phyloP scores from a whole-genome alignment of 768 basidiomycete species.

The Clathrus columnatus region DNA sequence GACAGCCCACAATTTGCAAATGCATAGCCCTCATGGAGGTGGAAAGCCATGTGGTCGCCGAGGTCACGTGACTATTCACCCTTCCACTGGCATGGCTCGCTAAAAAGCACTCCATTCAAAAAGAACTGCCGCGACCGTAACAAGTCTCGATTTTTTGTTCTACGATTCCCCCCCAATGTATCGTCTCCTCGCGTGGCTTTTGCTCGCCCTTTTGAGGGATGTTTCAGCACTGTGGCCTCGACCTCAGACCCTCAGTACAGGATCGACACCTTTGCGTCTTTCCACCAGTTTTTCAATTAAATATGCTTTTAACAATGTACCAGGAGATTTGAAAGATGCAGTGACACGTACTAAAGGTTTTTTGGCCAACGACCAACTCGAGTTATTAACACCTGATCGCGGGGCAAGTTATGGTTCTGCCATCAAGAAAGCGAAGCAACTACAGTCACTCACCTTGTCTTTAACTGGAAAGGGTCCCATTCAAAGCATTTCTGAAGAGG shows the following conservation, averaged over 20 bases:
- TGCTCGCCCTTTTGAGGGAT: background rate
- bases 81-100: too few relatives aligned
- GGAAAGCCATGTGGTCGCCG: too few relatives aligned
- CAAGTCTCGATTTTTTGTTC: too few relatives aligned
- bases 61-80: too few relatives aligned
- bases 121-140: too few relatives aligned
- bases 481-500: slow-evolving; percentile 43
- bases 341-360: slow-evolving; percentile 36
- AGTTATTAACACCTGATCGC: slow-evolving; percentile 50
- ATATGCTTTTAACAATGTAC: slow-evolving; percentile 34
- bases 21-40: too few relatives aligned
- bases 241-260: slow-evolving; percentile 26
- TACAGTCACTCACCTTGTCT: slow-evolving; percentile 37
- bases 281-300: slow-evolving; percentile 43
- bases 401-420: slow-evolving; percentile 37
- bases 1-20: too few relatives aligned
- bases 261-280: slow-evolving; percentile 38
- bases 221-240: slow-evolving; percentile 29
- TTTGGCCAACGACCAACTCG: slow-evolving; percentile 46
- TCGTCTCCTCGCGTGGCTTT: background rate
- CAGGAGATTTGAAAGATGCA: slow-evolving; percentile 52
- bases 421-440: slow-evolving; percentile 30
- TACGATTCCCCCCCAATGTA: too few relatives aligned
- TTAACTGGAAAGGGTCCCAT: slow-evolving; percentile 24
- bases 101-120: too few relatives aligned